These are phyloP conservation scores for Ophiostoma triangulosporum DNA, from an alignment of 2,329 filamentous ascomycete species.

Conservation along the genomic window DNA sequence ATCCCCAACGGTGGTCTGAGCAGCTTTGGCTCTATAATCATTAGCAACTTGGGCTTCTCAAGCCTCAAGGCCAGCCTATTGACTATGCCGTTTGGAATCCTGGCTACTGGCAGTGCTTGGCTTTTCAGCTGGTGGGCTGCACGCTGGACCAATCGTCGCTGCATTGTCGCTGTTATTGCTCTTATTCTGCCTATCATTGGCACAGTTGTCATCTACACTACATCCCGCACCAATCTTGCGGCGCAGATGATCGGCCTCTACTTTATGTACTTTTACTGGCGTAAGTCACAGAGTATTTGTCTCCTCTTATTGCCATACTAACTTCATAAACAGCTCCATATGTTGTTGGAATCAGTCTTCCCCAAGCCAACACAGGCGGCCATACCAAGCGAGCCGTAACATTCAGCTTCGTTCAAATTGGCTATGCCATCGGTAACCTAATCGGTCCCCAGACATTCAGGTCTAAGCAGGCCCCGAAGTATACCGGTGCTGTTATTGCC, in stretches of 20 bases:
- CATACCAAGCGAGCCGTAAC: constrained; percentile 9
- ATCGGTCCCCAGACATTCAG: constrained; percentile 46
- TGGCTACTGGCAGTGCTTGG: constrained; percentile 37
- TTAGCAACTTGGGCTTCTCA: neutral
- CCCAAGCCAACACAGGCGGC: constrained; percentile 11
- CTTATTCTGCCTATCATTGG: constrained; percentile 26
- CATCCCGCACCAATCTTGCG: constrained; percentile 16
- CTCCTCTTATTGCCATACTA: neutral
- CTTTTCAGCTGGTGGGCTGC: constrained; percentile 38
- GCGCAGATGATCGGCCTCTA: constrained; percentile 27
- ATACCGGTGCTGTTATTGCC: constrained; percentile 39
- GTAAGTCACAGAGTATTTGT: constrained; percentile 9
- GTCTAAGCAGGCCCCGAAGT: constrained; percentile 35
- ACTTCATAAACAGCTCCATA: constrained; percentile 7
- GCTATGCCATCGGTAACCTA: constrained; percentile 35
- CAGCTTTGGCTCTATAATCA: neutral
- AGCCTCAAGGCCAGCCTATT: constrained; percentile 42
- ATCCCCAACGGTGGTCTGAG: constrained; percentile 1
- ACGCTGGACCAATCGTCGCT: constrained; percentile 27
- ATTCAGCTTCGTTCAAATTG: constrained; percentile 3
- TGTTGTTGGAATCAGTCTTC: constrained; percentile 10
- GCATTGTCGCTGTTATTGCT: constrained; percentile 27
- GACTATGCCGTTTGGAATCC: constrained; percentile 6
- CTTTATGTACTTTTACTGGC: constrained; percentile 1
- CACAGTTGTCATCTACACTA: constrained; percentile 13